A percentile compares a stretch with the other conserved stretches of the same genome.
phyloP scores from a whole-genome alignment of 306 rosid genomes.

The Luffa acutangula region DNA sequence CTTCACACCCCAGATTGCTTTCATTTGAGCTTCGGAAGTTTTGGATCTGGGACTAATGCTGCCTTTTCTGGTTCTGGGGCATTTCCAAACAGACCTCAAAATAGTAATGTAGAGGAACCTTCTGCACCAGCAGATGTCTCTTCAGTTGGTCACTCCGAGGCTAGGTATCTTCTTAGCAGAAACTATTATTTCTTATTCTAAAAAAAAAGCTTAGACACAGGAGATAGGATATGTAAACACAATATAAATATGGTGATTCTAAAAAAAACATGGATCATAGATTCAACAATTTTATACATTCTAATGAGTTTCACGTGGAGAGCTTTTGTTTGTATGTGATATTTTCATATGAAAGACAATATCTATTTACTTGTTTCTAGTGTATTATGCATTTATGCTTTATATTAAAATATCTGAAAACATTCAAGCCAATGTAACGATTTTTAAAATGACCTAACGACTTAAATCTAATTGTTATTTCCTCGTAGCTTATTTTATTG shows the following conservation, averaged over 20 bases:
- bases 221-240: background rate
- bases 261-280: background rate
- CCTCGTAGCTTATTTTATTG: background rate
- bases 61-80: constrained; percentile 35
- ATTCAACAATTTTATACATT: background rate
- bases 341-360: background rate
- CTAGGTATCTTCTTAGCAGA: constrained; percentile 32
- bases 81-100: constrained; percentile 35
- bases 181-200: background rate
- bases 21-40: constrained; percentile 93
- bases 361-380: background rate
- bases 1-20: constrained; percentile 89
- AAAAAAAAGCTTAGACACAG: background rate
- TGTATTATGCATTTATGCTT: background rate
- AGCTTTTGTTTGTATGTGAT: background rate
- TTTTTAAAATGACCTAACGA: background rate
- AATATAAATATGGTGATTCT: background rate
- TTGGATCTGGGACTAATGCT: constrained; percentile 51
- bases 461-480: background rate
- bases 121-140: constrained; percentile 56
- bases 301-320: background rate
- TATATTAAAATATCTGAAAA: background rate
- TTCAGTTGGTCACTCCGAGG: constrained; percentile 52
- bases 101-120: constrained; percentile 60
- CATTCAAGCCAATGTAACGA: background rate